Base-by-base conservation (phyloP, 2,329 filamentous ascomycete genomes). In the Thermochaetoides dissita region DNA sequence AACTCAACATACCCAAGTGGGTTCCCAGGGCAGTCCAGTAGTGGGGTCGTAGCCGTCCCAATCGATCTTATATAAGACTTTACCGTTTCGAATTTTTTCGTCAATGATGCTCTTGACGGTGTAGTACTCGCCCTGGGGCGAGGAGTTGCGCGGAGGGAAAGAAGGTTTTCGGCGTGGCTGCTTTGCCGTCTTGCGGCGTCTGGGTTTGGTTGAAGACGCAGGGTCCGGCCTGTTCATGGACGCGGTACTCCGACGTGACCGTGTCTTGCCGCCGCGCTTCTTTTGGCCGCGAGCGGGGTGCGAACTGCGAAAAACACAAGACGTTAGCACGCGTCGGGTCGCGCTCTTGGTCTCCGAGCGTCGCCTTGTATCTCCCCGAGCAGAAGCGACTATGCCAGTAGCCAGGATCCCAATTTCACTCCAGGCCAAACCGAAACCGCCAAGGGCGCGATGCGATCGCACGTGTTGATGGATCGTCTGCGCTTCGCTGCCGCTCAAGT, bases 21-120 rank as follows among this genome's bases (percentile, higher is more conserved):
- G 67, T 3, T 57, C 43, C 52, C 67, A 78, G 1, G 48, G 45
- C 46, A 66, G 54, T 11, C 69, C 71, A 34, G 70, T 72, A 2
- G 50, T 46, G n/a, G 63, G 57, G 51, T 76, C 59, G 45, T 69
- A 65, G 38, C 63, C 66, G 17, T 24, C 17, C 76, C 76, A 79
- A 51, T 76, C 67, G 41, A 79, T 66, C 3, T 63, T 53, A 49
- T 76, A 80, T n/a, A 62, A 47, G 8, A 53, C 53, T 24, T 51
- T 53, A 8, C 60, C 54, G 30, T 49, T 43, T 12, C 51, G 42
- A 5, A 31, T 10, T 45, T 57, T 62, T 55, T 66, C 62, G 39
- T 55, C 55, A 9, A 65, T 42, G 17, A 67, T 65, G 39, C 56
- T 57, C 31, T 56, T 56, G 33, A 65, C 11, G 39, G 40, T 51